Evolutionary conservation across 257 asterid genomes (phyloP).

Genomic region (Perilla frutescens): DNA sequence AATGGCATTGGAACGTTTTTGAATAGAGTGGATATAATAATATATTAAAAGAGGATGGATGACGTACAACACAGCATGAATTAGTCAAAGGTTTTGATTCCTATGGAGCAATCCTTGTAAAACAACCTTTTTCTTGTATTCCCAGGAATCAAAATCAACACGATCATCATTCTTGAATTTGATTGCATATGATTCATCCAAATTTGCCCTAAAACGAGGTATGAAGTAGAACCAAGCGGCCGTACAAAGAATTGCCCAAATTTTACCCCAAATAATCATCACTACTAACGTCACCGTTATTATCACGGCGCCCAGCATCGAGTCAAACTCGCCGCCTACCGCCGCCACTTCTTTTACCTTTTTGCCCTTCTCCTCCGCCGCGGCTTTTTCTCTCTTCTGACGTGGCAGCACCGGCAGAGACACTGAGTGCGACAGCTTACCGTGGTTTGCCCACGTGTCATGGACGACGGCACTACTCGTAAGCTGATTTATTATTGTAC

Average conservation of each 20-base stretch:
- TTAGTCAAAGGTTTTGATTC: conserved; percentile 6
- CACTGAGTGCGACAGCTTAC: conserved; percentile 38
- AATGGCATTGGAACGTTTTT: too few species aligned
- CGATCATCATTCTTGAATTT: background rate
- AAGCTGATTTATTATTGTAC: background rate
- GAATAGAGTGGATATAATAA: too few species aligned
- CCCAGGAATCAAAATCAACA: conserved; percentile 40
- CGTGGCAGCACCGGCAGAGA: conserved; percentile 26
- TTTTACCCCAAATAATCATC: conserved; percentile 52
- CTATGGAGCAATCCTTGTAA: conserved; percentile 41
- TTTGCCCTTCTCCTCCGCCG: conserved; percentile 1
- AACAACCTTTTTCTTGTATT: conserved; percentile 38
- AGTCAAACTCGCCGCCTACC: conserved; percentile 36
- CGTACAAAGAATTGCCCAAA: conserved; percentile 39
- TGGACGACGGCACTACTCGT: background rate
- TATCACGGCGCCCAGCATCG: conserved; percentile 42
- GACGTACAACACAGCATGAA: background rate
- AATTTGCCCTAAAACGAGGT: conserved; percentile 35
- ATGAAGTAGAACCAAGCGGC: conserved; percentile 42
- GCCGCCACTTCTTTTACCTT: background rate
- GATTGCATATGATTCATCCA: background rate
- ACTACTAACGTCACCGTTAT: conserved; percentile 40
- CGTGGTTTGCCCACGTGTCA: conserved; percentile 19
- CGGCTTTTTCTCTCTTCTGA: background rate
- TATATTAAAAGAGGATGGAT: too few species aligned